phyloP scores from a whole-genome alignment of 2,329 filamentous ascomycete species.

The Colletotrichum tabaci region DNA sequence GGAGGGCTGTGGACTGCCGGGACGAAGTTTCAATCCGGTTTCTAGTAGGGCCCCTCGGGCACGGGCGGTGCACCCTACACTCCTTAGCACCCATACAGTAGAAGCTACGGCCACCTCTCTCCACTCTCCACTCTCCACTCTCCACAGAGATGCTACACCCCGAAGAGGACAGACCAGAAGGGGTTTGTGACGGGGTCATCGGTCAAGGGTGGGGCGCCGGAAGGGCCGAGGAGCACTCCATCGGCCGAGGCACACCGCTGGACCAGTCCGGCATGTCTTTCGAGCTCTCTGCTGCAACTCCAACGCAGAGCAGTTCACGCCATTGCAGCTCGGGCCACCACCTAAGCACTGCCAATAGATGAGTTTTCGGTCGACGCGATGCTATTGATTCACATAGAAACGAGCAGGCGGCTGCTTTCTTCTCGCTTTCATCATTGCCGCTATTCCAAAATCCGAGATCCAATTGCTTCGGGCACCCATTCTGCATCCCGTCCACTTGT shows the following conservation, averaged over 20 bases:
- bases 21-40: conserved; percentile 42
- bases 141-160: conserved; percentile 14
- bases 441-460: not conserved
- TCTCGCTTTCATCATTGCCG: not conserved
- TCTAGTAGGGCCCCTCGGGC: conserved; percentile 27
- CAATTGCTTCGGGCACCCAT: conserved; percentile 3
- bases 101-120: not conserved
- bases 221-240: conserved; percentile 18
- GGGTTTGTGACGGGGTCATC: conserved; percentile 14
- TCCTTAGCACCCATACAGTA: not conserved
- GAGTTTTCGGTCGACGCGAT: not conserved
- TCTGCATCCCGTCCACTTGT: not conserved
- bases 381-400: not conserved
- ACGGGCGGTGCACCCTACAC: conserved; percentile 29
- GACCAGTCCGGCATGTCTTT: not conserved
- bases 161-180: not conserved
- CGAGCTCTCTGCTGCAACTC: not conserved
- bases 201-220: conserved; percentile 32
- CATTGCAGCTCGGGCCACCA: not conserved
- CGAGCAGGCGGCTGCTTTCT: too few relatives aligned
- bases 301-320: not conserved
- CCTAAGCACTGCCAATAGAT: not conserved
- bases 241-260: conserved; percentile 24
- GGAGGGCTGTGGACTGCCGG: conserved; percentile 23
- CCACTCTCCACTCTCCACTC: not conserved